Evolutionary conservation across 306 rosid species (phyloP).

Genomic region (Lupinus albus): DNA sequence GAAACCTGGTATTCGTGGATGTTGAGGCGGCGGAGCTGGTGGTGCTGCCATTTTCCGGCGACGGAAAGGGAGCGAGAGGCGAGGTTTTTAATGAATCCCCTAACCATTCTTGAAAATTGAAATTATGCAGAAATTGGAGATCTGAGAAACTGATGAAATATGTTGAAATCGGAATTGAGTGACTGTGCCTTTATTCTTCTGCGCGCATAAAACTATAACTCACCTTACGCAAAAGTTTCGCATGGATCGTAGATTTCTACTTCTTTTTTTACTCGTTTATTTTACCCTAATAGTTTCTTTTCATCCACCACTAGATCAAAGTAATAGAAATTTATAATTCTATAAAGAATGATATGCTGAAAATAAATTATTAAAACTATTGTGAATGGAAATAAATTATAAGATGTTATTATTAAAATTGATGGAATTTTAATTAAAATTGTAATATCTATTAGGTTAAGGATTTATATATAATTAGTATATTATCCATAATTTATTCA

Average conservation of each 20-base stretch:
- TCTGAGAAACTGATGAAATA: not conserved
- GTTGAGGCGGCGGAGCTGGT: conserved; percentile 99
- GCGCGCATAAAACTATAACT: not conserved
- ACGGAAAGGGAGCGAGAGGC: conserved; percentile 85
- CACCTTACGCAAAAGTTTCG: not conserved
- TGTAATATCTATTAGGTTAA: no score
- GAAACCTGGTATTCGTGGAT: conserved; percentile 95
- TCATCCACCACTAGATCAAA: no score
- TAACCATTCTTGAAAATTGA: conserved; percentile 56
- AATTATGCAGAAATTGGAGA: not conserved
- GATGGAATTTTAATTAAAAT: no score
- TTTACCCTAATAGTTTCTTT: no score
- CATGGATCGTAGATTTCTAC: conserved; percentile 47
- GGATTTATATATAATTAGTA: no score
- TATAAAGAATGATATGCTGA: no score
- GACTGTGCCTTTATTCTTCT: not conserved
- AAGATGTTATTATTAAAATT: no score
- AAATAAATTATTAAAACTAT: no score
- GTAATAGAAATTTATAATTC: no score
- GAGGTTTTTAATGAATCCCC: conserved; percentile 78
- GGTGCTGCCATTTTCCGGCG: conserved; percentile 92
- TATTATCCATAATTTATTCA: no score
- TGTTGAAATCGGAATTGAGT: not conserved
- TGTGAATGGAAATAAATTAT: no score
- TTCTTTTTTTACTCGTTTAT: no score